These are phyloP conservation scores for Beta lomatogona DNA, from an alignment of 179 eudicot species.

Conservation along the genomic window DNA sequence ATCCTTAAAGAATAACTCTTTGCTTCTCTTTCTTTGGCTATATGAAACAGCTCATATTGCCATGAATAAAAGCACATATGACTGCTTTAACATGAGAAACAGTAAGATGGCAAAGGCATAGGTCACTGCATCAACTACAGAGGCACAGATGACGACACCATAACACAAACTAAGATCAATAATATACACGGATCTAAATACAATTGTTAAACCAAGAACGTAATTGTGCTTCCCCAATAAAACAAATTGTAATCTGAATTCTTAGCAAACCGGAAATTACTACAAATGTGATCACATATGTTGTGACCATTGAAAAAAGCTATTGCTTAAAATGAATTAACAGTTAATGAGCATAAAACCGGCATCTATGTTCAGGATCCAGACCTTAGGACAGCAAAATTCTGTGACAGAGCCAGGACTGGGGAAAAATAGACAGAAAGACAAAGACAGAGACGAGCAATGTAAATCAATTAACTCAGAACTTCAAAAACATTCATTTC, in stretches of 20 bases:
- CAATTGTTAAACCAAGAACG: background rate
- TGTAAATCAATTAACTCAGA: slow-evolving; percentile 18
- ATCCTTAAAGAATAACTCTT: slow-evolving; percentile 29
- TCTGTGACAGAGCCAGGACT: background rate
- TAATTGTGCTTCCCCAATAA: background rate
- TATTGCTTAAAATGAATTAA: background rate
- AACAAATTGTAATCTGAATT: background rate
- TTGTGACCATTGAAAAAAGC: background rate
- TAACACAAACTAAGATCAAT: background rate
- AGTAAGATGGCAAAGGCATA: background rate
- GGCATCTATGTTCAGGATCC: background rate
- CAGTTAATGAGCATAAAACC: slow-evolving; percentile 6
- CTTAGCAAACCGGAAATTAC: background rate
- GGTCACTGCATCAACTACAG: background rate
- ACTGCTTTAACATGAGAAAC: background rate
- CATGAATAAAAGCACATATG: slow-evolving; percentile 21
- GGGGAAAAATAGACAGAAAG: slow-evolving; percentile 2
- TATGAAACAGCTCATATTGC: slow-evolving; percentile 21
- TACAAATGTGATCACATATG: slow-evolving; percentile 2
- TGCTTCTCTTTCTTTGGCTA: slow-evolving; percentile 22
- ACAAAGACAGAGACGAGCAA: slow-evolving; percentile 17
- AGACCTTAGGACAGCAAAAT: slow-evolving; percentile 3
- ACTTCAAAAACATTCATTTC: slow-evolving; percentile 34
- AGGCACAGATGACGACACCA: slow-evolving; percentile 15
- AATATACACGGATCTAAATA: slow-evolving; percentile 13